Base-by-base conservation (phyloP, 345 rosid genomes). In the Sisymbrium irio region DNA sequence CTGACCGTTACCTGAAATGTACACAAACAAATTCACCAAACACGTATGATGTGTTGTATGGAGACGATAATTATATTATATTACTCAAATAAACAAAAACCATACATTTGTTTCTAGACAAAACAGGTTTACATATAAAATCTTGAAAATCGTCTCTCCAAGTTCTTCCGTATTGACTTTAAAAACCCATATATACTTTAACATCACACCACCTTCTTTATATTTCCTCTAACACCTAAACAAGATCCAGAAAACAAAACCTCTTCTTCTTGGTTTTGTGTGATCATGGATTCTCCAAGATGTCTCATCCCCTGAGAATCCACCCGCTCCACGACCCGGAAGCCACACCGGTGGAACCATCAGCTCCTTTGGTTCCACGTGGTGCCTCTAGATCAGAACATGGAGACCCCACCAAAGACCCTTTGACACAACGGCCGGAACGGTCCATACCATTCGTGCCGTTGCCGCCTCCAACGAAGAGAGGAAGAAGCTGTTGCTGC, bases 241-340 rank as follows among this genome's bases (percentile, higher is more conserved):
- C 5, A 69, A 62, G 4, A 44, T 69, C 59, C 10, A 15, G 20
- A 30, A 32, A 42, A 67, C 66, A 19, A 60, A 63, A 9, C 20
- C 7, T 36, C 49, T 13, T 65, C 77, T 41, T 72, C 33, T 15
- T 62, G 41, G n/a, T n/a, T 50, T 59, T 35, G 36, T 59, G 30
- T 67, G 7, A 65, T 65, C 72, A 56, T 45, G 36, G 35, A 46
- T 18, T 67, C 35, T 33, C 50, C 59, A 54, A 63, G 14, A 81
- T 85, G 90, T 82, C 96, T 22, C 86, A 84, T n/a, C 90, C 79
- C 13, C 90, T 81, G 58, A 86, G 40, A 69, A 78, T 91, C 58
- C 88, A 91, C 54, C 98, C 98, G 0, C 67, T 80, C 9, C 79
- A 57, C 1, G 97, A 90, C 27, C 76, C 81, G 1, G 96, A 87